Evolutionary conservation across 176 grass and related monocot species (phyloP).

Genomic region (Oryza brachyantha): DNA sequence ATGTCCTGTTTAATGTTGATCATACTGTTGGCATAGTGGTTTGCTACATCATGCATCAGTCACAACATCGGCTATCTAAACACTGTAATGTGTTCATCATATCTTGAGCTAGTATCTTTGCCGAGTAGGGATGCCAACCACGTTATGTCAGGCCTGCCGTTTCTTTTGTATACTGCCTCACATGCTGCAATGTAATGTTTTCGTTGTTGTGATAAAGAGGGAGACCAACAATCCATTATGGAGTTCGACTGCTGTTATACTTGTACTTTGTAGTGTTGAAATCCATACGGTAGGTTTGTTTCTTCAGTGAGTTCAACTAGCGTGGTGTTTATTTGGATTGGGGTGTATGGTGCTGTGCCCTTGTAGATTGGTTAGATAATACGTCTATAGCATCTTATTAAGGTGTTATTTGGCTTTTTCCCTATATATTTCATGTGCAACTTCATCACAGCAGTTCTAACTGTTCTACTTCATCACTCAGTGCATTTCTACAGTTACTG

Average conservation of each 20-base stretch:
- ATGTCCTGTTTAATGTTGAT: neutral
- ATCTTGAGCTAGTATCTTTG: neutral
- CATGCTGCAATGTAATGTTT: neutral
- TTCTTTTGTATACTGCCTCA: neutral
- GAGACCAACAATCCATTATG: neutral
- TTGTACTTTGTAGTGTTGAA: neutral
- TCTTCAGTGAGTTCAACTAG: conserved; percentile 4
- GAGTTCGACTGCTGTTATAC: neutral
- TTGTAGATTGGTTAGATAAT: neutral
- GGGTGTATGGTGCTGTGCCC: neutral
- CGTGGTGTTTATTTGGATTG: neutral
- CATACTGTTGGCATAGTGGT: neutral
- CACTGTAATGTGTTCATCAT: neutral
- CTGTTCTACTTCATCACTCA: neutral
- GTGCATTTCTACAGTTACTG: neutral
- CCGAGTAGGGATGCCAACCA: neutral
- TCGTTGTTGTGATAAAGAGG: neutral
- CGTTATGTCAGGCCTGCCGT: neutral
- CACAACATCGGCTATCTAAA: neutral
- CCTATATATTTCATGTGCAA: neutral
- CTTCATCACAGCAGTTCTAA: neutral
- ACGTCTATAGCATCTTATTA: neutral
- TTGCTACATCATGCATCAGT: neutral
- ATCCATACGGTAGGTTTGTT: neutral
- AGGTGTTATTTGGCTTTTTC: neutral